These are phyloP conservation scores for Candida albicans DNA, from an alignment of 1,139 yeast species.

Conservation along the genomic window DNA sequence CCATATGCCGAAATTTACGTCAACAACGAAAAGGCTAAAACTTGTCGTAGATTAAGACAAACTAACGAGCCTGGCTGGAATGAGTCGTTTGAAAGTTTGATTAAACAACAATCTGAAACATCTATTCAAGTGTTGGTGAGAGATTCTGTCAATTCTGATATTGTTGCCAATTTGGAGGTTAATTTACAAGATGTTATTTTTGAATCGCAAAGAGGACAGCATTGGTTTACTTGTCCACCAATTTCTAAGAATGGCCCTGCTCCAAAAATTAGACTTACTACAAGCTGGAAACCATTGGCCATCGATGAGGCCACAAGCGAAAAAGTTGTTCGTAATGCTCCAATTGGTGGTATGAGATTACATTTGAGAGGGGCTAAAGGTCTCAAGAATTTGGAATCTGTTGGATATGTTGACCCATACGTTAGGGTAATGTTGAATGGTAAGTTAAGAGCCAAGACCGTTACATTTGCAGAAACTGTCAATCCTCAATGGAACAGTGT, in stretches of 20 bases:
- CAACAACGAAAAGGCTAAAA: constrained; percentile 53
- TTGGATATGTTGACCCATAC: constrained; percentile 76
- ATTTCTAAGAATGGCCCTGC: constrained; percentile 30
- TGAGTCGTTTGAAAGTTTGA: constrained; percentile 57
- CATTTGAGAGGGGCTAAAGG: constrained; percentile 56
- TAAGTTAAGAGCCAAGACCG: constrained; percentile 55
- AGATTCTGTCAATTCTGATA: constrained; percentile 50
- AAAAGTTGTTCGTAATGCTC: constrained; percentile 47
- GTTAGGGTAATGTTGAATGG: constrained; percentile 59
- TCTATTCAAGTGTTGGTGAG: constrained; percentile 54
- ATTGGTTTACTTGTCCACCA: constrained; percentile 49
- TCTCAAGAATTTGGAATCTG: constrained; percentile 59
- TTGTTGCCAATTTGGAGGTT: constrained; percentile 56
- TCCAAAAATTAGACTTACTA: constrained; percentile 54
- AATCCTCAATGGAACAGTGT: constrained; percentile 60
- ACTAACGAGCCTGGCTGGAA: constrained; percentile 75
- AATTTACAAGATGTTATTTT: constrained; percentile 55
- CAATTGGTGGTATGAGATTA: constrained; percentile 66
- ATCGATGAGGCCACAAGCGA: constrained; percentile 50
- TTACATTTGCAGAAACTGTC: constrained; percentile 53
- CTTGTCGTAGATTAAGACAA: constrained; percentile 61
- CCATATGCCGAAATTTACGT: constrained; percentile 69
- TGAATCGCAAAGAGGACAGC: constrained; percentile 53
- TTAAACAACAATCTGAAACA: constrained; percentile 59
- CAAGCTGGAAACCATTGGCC: constrained; percentile 72